Conservation (phyloP, 2,329 filamentous ascomycete genomes). For the Ilyonectria robusta region DNA sequence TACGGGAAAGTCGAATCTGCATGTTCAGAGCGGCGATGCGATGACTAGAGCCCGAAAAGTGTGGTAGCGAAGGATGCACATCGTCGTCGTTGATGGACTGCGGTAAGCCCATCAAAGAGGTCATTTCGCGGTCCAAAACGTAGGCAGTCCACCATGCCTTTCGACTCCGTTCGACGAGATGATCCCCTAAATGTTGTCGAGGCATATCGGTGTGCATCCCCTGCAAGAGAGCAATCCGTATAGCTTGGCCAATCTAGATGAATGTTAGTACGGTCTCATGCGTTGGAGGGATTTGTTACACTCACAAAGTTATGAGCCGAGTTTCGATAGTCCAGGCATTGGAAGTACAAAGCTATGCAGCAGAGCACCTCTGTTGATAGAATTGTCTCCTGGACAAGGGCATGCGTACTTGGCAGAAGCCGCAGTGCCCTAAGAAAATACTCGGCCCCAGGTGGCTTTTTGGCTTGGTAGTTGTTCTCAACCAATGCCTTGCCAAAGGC, state of each 20-base stretch:
- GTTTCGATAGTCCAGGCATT: slow-evolving; percentile 63
- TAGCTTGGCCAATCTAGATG: slow-evolving; percentile 63
- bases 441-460: slow-evolving; percentile 61
- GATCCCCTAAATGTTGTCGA: slow-evolving; percentile 55
- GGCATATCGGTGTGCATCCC: slow-evolving; percentile 69
- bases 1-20: slow-evolving; percentile 50
- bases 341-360: slow-evolving; percentile 66
- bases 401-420: slow-evolving; percentile 58
- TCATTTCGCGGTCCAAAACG: slow-evolving; percentile 67
- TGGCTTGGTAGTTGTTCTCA: slow-evolving; percentile 53
- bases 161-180: slow-evolving; percentile 61
- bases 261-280: slow-evolving; percentile 19
- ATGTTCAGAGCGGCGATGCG: slow-evolving; percentile 49
- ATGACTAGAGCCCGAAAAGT: slow-evolving; percentile 46
- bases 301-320: slow-evolving; percentile 62
- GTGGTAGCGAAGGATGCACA: slow-evolving; percentile 58
- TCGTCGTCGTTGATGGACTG: slow-evolving; percentile 66
- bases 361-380: slow-evolving; percentile 65
- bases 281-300: neutral
- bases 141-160: slow-evolving; percentile 70
- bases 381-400: slow-evolving; percentile 59
- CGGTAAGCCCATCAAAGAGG: slow-evolving; percentile 66
- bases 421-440: slow-evolving; percentile 62
- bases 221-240: slow-evolving; percentile 63
- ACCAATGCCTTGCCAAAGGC: slow-evolving; percentile 70